Conservation (phyloP, 2,329 filamentous ascomycete genomes). For the Aspergillus fischeri region DNA sequence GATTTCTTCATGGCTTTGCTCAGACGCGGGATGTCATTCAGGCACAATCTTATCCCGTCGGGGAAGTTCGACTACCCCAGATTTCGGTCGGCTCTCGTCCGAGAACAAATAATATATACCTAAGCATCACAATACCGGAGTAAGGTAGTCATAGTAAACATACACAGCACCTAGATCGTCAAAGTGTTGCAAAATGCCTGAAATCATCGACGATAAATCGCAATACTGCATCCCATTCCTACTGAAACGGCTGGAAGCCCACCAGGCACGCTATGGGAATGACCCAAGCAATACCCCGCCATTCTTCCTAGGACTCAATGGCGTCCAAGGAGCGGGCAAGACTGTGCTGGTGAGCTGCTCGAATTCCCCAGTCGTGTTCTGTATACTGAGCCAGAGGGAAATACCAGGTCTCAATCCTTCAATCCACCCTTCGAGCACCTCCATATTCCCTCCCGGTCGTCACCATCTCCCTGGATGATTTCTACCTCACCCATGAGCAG, state of each 20-base stretch:
- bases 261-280: constrained; percentile 42
- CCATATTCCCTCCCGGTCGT: constrained; percentile 61
- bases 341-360: constrained; percentile 68
- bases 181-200: constrained; percentile 36
- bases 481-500: constrained; percentile 72
- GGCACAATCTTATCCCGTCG: neutral
- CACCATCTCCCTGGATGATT: constrained; percentile 81
- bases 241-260: constrained; percentile 53
- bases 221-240: constrained; percentile 75
- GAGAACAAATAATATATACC: constrained; percentile 1
- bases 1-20: neutral
- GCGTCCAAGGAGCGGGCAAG: constrained; percentile 88
- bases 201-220: constrained; percentile 72
- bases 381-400: neutral
- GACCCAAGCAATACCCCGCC: constrained; percentile 48
- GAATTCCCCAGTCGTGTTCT: neutral
- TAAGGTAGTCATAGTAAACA: constrained; percentile 6
- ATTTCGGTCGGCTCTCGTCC: constrained; percentile 13
- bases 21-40: neutral
- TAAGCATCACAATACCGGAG: neutral
- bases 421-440: constrained; percentile 54
- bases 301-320: constrained; percentile 84
- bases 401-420: constrained; percentile 57
- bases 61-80: constrained; percentile 10
- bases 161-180: constrained; percentile 11